Evolutionary conservation across 352 stramenopile species (phyloP), one percentile per base, ranked within the genome.

Genomic region (Globisporangium lucens): DNA sequence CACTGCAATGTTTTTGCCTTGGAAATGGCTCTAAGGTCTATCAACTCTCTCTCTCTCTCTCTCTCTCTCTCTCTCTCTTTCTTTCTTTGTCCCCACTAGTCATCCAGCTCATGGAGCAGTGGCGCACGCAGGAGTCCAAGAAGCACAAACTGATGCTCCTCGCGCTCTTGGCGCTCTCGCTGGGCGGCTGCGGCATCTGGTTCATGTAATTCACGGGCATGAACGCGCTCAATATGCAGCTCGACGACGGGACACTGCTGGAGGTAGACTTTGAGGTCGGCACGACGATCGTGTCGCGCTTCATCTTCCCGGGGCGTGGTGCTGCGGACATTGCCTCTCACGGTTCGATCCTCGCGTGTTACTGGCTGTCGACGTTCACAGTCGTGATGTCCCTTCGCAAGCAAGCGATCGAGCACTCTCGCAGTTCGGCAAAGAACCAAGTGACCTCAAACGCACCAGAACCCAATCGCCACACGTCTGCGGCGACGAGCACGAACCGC

Each of bases 171-270:
- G 69, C 77, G 0, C 20, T 86, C 29, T 70, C 75, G 1, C 64
- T 91, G 24, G 80, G 83, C 35, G 81, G 81, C 2, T 86, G 78
- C 29, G 79, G 78, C n/a, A 89, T 91, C 61, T 89, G 79, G 83
- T 75, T 66, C 72, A 89, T 85, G 79, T 81, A 91, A 22, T 89
- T 91, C 63, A 89, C 82, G 10, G 83, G 83, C 30, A 91, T 91
- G 81, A 78, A 79, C 29, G 80, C 80, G 13, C 69, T 82, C 7
- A 17, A 75, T 13, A 53, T 89, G 38, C 62, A 51, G 2, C 65
- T 77, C 38, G 63, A 73, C 3, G 74, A 89, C 52, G 73, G 73
- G 0, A 70, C 72, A 4, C 35, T 77, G 0, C 62, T 91, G 6
- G 33, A 58, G 0, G 72, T 89, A 8, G 60, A 89, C 49, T 91